Evolutionary conservation across 768 basidiomycete genomes (phyloP), one percentile per base, ranked within the genome.

Genomic region (Leccinum subgranulosum): DNA sequence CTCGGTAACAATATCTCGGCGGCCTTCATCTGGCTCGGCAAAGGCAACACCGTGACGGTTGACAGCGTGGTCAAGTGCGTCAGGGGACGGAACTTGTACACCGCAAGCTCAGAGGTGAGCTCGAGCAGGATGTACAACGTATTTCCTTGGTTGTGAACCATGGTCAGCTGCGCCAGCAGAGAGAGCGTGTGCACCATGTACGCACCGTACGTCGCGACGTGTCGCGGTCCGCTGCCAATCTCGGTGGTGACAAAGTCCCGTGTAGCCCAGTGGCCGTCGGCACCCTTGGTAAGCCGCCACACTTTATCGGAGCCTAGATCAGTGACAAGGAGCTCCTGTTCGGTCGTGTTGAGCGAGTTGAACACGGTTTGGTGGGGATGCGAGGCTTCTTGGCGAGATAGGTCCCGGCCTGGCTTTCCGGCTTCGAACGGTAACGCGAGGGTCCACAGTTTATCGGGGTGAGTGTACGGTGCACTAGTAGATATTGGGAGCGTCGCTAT

Each of bases 281-380:
- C 33, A 9, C 65, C 69, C 66, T 82, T 79, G 61, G 72, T 74
- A 57, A 87, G 75, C 55, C 81, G 75, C 73, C 81, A 84, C 15
- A 91, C 79, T 53, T 78, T 77, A 68, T 94, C 92, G 3, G 82
- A 78, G 4, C 92, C 92, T 6, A 94, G 75, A 69, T 94, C 90
- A 1, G 89, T 84, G 1, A 91, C 77, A 45, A 92, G 77, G 12
- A 93, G 72, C 60, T 90, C 87, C 27, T 75, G 65, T 49, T 78
- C 75, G 17, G 75, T 70, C 29, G 78, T 70, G 39, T 82, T 78
- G 14, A 84, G 64, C 1, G 61, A n/a, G 51, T 65, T 68, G 56
- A 70, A 57, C 56, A 79, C 65, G 33, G 85, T 83, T 64, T 93
- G 88, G 73, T 94, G 92, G 0, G 90, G 88, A 66, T 94, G 93